Evolutionary conservation across 2,329 filamentous ascomycete genomes (phyloP).

Genomic region (Hymenoscyphus linearis): DNA sequence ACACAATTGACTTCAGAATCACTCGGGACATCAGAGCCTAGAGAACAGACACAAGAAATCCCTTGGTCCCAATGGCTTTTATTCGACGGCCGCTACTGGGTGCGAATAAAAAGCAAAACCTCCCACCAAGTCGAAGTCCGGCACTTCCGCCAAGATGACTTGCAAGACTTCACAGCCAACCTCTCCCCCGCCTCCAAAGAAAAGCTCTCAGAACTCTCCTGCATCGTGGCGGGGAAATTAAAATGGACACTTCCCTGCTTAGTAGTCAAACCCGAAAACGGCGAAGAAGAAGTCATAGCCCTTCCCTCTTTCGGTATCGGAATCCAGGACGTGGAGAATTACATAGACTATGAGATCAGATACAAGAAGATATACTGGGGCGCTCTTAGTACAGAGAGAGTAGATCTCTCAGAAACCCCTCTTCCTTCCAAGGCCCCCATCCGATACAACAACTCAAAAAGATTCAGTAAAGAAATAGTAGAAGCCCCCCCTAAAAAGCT

Average conservation of each 20-base stretch:
- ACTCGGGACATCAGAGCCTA: background rate
- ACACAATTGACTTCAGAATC: constrained; percentile 32
- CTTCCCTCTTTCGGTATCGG: constrained; percentile 26
- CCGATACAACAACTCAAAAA: too few relatives aligned
- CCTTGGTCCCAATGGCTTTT: constrained; percentile 23
- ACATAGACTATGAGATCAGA: constrained; percentile 22
- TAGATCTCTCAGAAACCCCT: too few relatives aligned
- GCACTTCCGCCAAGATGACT: constrained; percentile 17
- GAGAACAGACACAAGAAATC: background rate
- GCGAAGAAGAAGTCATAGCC: constrained; percentile 18
- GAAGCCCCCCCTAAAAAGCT: too few relatives aligned
- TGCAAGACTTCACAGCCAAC: background rate
- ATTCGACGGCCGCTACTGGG: constrained; percentile 61
- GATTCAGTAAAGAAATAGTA: too few relatives aligned
- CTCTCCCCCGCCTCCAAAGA: background rate
- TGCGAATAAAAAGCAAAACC: constrained; percentile 36
- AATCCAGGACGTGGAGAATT: background rate
- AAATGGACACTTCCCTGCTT: constrained; percentile 30
- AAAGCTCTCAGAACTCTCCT: background rate
- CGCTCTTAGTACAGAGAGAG: background rate
- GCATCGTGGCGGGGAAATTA: background rate
- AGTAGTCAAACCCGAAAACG: constrained; percentile 5
- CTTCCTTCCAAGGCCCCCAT: too few relatives aligned
- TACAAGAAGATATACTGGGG: constrained; percentile 26
- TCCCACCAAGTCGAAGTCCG: constrained; percentile 13